Evolutionary conservation across 2,329 filamentous ascomycete genomes (phyloP), one percentile per base, ranked within the genome.

Genomic region (Sporothrix dimorphospora): DNA sequence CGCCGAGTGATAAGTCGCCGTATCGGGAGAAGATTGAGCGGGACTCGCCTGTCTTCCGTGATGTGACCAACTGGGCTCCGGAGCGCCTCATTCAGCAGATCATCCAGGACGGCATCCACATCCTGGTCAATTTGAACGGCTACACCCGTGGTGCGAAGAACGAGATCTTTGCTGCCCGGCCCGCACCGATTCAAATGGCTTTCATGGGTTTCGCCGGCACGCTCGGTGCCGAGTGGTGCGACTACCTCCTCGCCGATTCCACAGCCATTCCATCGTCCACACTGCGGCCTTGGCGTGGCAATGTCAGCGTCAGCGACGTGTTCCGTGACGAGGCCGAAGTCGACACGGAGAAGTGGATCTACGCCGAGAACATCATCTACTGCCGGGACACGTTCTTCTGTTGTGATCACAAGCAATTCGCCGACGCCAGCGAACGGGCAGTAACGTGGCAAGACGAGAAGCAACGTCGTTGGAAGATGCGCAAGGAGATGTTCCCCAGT

Each of bases 191-290:
- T 57, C 96, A 99, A 76, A 99, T 99, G 96, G 97, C 96, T 0
- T 99, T 99, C 78, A 99, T 99, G 96, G 96, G 96, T 0, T 99
- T 99, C 79, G 96, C 96, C 0, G 96, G 96, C 11, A 98, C 95
- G 0, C 84, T 99, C 0, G 96, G 96, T 6, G 96, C 96, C 2
- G 96, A 99, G 79, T 99, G 96, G 96, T 99, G 96, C 77, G 96
- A 99, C 80, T 99, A 99, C 78, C 90, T 99, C 19, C 87, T 98
- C 34, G 94, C 96, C 3, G 96, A 99, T 78, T 86, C 92, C 68
- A 95, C 92, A 1, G 94, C 96, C 0, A 91, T 99, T 70, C 96
- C 96, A 0, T 87, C 86, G 0, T 88, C 90, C 34, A 98, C 95
- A 0, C 84, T 98, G 38, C 89, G 94, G 14, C 94, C 94, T 1